phyloP scores from a whole-genome alignment of 164 flowering plant species.

The Dillenia turbinata region DNA sequence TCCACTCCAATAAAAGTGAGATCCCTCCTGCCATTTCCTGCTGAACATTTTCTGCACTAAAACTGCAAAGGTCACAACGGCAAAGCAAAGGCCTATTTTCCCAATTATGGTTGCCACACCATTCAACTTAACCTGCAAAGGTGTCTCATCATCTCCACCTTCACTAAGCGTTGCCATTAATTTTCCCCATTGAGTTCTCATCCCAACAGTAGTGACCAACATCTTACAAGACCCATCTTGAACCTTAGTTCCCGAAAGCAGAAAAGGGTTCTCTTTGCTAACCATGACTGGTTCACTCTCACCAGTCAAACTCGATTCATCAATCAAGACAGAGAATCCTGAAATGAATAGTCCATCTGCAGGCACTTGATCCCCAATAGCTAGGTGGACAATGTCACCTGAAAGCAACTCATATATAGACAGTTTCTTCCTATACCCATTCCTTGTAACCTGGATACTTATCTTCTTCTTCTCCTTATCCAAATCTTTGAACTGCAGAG shows the following conservation, averaged over 20 bases:
- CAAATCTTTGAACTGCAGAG: conserved; percentile 76
- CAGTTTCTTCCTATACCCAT: conserved; percentile 69
- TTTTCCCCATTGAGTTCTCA: conserved; percentile 93
- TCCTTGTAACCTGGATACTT: conserved; percentile 59
- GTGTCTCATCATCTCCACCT: conserved; percentile 90
- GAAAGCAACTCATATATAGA: conserved; percentile 69
- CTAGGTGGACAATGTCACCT: conserved; percentile 78
- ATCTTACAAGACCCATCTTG: conserved; percentile 83
- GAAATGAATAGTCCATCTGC: conserved; percentile 78
- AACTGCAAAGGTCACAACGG: conserved; percentile 74
- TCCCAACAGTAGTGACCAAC: conserved; percentile 77
- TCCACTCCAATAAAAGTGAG: conserved; percentile 54
- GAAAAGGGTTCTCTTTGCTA: conserved; percentile 46
- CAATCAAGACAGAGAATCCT: conserved; percentile 63
- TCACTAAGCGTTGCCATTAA: conserved; percentile 81
- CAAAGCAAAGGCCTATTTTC: conserved; percentile 75
- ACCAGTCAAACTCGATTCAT: conserved; percentile 79
- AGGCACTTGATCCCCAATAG: conserved; percentile 82
- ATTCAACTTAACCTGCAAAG: conserved; percentile 76
- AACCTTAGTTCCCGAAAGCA: conserved; percentile 76
- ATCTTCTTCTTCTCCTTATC: conserved; percentile 91
- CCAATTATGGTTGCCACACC: conserved; percentile 89
- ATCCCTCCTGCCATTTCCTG: conserved; percentile 43
- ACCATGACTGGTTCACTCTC: conserved; percentile 76
- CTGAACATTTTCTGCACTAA: conserved; percentile 54